Percentiles rank a stretch among this genome's conserved stretches.
Conservation (phyloP, 768 basidiomycete species). For the Leucocoprinus leucothites region DNA sequence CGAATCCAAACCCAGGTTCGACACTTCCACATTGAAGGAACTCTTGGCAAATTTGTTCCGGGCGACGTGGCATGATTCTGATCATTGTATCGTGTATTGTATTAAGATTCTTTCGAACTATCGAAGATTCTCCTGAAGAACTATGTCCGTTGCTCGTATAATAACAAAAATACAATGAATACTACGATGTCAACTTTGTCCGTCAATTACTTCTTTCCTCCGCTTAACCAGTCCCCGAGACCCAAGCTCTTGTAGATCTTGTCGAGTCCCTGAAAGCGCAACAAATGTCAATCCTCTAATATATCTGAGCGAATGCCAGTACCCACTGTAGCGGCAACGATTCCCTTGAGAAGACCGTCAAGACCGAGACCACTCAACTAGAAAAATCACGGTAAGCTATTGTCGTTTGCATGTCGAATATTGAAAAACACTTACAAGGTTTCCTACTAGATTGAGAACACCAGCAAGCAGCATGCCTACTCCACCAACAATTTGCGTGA, state of each 20-base stretch:
- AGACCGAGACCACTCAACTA: constrained; percentile 30
- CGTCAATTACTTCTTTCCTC: constrained; percentile 1
- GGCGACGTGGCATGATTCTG: too few relatives aligned
- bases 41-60: too few relatives aligned
- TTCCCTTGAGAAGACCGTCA: constrained; percentile 29
- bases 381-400: neutral
- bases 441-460: constrained; percentile 33
- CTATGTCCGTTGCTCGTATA: too few relatives aligned
- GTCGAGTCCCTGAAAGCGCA: constrained; percentile 24
- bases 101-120: too few relatives aligned
- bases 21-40: too few relatives aligned
- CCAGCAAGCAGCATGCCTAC: constrained; percentile 32
- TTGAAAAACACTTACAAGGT: constrained; percentile 15
- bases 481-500: constrained; percentile 36
- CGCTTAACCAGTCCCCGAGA: constrained; percentile 26
- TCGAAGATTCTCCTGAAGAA: too few relatives aligned
- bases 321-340: constrained; percentile 26
- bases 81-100: too few relatives aligned
- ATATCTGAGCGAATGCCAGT: neutral
- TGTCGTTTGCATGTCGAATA: neutral
- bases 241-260: constrained; percentile 33
- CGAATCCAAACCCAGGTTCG: too few relatives aligned
- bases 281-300: neutral
- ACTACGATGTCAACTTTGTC: neutral
- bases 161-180: too few relatives aligned